phyloP scores from a whole-genome alignment of 495 filamentous ascomycete species.

The Annulohypoxylon bovei region DNA sequence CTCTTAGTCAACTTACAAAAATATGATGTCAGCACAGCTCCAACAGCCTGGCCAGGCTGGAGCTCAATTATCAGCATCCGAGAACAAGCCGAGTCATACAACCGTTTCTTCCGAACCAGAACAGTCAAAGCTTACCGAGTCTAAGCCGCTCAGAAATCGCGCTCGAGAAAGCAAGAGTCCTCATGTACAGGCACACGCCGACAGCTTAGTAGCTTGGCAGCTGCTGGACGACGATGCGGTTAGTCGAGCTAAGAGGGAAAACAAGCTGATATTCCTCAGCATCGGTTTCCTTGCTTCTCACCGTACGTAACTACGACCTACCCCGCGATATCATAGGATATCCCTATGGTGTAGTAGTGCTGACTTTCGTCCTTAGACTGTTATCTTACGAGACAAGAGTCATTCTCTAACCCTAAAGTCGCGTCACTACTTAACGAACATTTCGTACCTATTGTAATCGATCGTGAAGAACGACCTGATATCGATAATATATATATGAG shows the following conservation, averaged over 20 bases:
- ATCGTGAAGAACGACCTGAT: slow-evolving; percentile 94
- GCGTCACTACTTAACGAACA: slow-evolving; percentile 83
- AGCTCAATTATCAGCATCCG: slow-evolving; percentile 4
- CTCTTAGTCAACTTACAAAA: slow-evolving; percentile 16
- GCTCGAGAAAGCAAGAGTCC: slow-evolving; percentile 80
- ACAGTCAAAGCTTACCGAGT: not conserved
- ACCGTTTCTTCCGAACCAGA: not conserved
- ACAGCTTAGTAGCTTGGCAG: slow-evolving; percentile 95
- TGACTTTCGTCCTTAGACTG: slow-evolving; percentile 66
- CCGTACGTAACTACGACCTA: slow-evolving; percentile 64
- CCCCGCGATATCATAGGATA: not conserved
- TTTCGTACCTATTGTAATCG: slow-evolving; percentile 93
- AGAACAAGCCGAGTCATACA: slow-evolving; percentile 1
- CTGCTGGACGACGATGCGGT: slow-evolving; percentile 83
- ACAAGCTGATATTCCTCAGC: slow-evolving; percentile 90
- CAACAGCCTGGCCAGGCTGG: slow-evolving; percentile 42
- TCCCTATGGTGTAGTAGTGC: not conserved
- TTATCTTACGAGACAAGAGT: slow-evolving; percentile 94
- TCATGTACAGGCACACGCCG: slow-evolving; percentile 82
- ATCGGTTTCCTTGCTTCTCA: slow-evolving; percentile 97
- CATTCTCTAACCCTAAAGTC: slow-evolving; percentile 83
- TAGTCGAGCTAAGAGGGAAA: slow-evolving; percentile 76
- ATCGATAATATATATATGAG: slow-evolving; percentile 98
- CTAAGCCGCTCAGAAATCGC: slow-evolving; percentile 68
- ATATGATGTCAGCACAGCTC: slow-evolving; percentile 51